Evolutionary conservation across 192 early-diverging fungal species (phyloP), one percentile per base, ranked within the genome.

Genomic region (Pilaira anomala): DNA sequence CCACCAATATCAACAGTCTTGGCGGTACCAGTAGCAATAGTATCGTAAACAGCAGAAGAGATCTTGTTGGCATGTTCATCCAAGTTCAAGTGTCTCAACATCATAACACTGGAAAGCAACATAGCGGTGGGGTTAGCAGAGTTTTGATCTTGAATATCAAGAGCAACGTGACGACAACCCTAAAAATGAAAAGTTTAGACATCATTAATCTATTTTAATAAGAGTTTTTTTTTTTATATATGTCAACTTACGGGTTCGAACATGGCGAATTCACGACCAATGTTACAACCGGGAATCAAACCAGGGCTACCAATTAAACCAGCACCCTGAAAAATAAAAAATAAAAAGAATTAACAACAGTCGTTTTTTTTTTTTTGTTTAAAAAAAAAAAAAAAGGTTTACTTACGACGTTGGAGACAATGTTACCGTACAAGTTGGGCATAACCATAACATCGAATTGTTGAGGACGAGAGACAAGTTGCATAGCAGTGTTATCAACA

Each of bases 401-500:
- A 67, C 66, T 67, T 67, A 67, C 66, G 62, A 99, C 90, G 80
- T 99, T 99, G 71, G 91, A 93, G 53, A 98, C 88, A 74, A 99
- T 99, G 88, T 94, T 98, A 69, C 97, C 97, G 81, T 99, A 99
- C 76, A 99, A 87, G 86, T 99, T 99, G 63, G 94, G 94, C 89
- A 94, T 96, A 63, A 99, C 94, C 83, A 99, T 94, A 48, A 99
- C 97, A 75, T 99, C 97, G 62, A 99, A 99, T 80, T 99, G 97
- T 76, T 90, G 87, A 56, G 97, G 97, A 77, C 84, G 90, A 71
- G 93, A 91, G 48, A 97, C 95, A n/a, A 99, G 85, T 85, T 99
- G 97, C 97, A 99, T 99, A 56, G 97, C 92, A 50, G 94, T 93
- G 84, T 99, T 99, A 79, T 99, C 97, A 67, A 99, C 97, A 80